Evolutionary conservation across 148 eudicot genomes (phyloP), one percentile per base, ranked within the genome.

Genomic region (Agrostemma githago): DNA sequence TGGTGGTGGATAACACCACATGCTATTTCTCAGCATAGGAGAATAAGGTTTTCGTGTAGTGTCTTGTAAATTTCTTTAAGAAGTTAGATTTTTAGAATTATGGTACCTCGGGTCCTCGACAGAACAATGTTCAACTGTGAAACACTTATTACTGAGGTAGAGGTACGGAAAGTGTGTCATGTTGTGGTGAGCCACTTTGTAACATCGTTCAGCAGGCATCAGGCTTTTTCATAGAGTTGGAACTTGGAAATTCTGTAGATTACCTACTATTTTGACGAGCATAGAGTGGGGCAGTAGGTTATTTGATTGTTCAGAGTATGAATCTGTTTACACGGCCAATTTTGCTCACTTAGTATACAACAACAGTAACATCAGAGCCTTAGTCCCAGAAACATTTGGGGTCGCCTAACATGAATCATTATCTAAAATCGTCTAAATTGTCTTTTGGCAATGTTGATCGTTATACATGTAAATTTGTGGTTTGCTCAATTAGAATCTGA

Each of bases 301-400:
- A 68, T 53, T 71, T 6, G 63, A 71, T 38, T n/a, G 63, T 26
- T 26, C n/a, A n/a, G n/a, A n/a, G n/a, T 38, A 64, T 20, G 63
- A 40, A 71, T 38, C n/a, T 37, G 12, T 59, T 17, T 59, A 58
- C 11, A 54, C 8, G 39, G 17, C 59, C 63, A 4, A 70, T 71
- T 53, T 62, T 58, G 38, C 7, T 1, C 39, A 37, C 38, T 17
- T 9, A 39, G 48, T 59, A n/a, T 26, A 26, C 34, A 26, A 26
- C 34, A 26, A 26, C 34, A 26, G 34, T 26, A 26, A 26, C 34
- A 26, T 26, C 34, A 26, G 34, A 26, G 34, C 34, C 34, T 26
- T 26, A 26, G 34, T 26, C 34, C 34, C 34, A 26, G 1, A 26
- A 26, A 26, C 34, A 26, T 26, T 26, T 26, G 34, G 34, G 34